phyloP scores from a whole-genome alignment of 257 asterid species.

The Rauvolfia tetraphylla region DNA sequence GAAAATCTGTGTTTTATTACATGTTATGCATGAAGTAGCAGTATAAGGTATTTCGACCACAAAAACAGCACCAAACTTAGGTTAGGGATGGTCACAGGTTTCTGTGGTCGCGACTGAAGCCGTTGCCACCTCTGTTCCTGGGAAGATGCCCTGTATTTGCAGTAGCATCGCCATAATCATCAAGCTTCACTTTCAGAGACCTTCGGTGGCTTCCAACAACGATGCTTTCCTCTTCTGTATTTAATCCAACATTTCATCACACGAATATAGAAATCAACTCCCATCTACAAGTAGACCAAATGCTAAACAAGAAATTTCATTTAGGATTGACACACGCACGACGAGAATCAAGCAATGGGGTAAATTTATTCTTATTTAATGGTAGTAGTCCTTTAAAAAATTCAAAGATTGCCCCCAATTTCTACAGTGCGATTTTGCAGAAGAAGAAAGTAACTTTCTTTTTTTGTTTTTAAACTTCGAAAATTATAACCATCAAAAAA shows the following conservation, averaged over 20 bases:
- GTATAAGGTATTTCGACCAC: not conserved
- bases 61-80: too few species aligned
- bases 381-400: not conserved
- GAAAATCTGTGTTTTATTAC: not conserved
- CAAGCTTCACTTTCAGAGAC: constrained; percentile 22
- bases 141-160: constrained; percentile 28
- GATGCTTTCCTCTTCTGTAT: constrained; percentile 7
- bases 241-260: not conserved
- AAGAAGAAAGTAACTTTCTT: too few species aligned
- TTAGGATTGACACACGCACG: not conserved
- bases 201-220: constrained; percentile 12
- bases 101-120: not conserved
- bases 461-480: not conserved
- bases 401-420: too few species aligned
- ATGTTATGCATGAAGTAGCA: too few species aligned
- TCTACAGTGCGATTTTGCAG: too few species aligned
- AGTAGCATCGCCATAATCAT: constrained; percentile 22
- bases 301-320: too few species aligned
- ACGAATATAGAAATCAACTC: not conserved
- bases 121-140: not conserved
- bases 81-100: not conserved
- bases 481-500: not conserved
- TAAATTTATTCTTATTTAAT: not conserved
- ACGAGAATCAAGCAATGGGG: not conserved
- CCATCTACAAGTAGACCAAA: not conserved